Base-by-base conservation (phyloP, 2,329 filamentous ascomycete species). In the Sarocladium kiliense region DNA sequence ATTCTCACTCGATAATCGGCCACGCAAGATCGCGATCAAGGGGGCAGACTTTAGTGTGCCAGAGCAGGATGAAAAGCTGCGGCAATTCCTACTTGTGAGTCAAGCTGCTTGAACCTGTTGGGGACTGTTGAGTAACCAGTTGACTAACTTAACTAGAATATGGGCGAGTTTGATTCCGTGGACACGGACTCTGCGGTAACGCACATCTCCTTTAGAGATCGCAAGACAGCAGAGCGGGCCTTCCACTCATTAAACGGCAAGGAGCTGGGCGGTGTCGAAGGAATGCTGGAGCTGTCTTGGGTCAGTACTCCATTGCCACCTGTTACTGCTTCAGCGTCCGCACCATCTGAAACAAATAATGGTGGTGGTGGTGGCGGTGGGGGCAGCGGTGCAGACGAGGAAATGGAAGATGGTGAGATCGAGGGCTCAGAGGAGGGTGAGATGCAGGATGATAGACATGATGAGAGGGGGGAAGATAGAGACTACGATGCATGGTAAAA, bases 1-100 rank as follows among this genome's bases (percentile, higher is more conserved):
- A 30, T 87, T 86, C 61, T 86, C 86, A 18, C 76, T 94, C 21
- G 89, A 94, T 64, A 91, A 92, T 66, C 78, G 89, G 44, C 86
- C 89, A 0, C 87, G 81, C 66, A 85, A 79, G 58, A 74, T 94
- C 10, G 78, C 80, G 5, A 71, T 93, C 23, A 76, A 77, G 7
- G 86, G 84, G 2, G 78, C 83, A 11, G 84, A 85, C 68, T 84
- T 86, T 64, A 83, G 84, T 3, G 76, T 76, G 14, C 65, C 80
- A 1, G 79, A 79, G 27, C 82, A 82, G 63, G 85, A 91, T 60
- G 88, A 91, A 68, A 77, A 78, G 26, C 73, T 93, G 42, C 77
- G 87, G 58, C 85, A 89, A 63, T 86, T 87, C 68, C 78, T 93
- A 21, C 75, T 90, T 59, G 85, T 87, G 73, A 70, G 81, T 72